A percentile compares a stretch with the other conserved stretches of the same genome.
These are phyloP conservation scores for Xylariaceae sp. DNA, from an alignment of 2,329 filamentous ascomycete genomes.

Conservation along the genomic window DNA sequence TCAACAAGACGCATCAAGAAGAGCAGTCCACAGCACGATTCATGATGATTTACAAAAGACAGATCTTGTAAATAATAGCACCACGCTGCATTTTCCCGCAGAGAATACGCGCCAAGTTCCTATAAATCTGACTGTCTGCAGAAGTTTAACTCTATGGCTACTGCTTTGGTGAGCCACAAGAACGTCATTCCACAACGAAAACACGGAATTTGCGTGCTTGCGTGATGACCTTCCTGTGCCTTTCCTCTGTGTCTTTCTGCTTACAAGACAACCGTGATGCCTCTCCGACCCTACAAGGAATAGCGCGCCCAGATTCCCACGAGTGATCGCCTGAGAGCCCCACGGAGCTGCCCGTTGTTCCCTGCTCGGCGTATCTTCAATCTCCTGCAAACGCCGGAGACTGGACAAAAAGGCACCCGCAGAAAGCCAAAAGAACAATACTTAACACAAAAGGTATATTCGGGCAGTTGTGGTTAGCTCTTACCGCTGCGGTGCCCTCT, in stretches of 20 bases:
- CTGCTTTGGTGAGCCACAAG: background rate
- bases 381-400: constrained; percentile 8
- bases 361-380: constrained; percentile 4
- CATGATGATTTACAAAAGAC: background rate
- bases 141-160: background rate
- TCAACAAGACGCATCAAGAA: too few species aligned
- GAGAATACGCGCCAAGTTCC: background rate
- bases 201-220: background rate
- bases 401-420: constrained; percentile 10
- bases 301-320: constrained; percentile 11
- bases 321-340: background rate
- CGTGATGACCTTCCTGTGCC: constrained; percentile 3
- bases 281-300: constrained; percentile 5
- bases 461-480: constrained; percentile 4
- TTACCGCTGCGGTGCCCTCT: constrained; percentile 1
- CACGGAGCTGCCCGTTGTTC: constrained; percentile 6
- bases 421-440: constrained; percentile 19
- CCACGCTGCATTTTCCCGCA: background rate
- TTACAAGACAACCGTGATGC: constrained; percentile 13
- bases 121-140: background rate
- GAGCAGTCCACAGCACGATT: background rate
- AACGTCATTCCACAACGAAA: background rate
- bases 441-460: constrained; percentile 25
- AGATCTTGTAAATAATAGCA: background rate
- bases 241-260: constrained; percentile 8